Base-by-base conservation (phyloP, 805 yeast species). In the Candida tammaniensis region DNA sequence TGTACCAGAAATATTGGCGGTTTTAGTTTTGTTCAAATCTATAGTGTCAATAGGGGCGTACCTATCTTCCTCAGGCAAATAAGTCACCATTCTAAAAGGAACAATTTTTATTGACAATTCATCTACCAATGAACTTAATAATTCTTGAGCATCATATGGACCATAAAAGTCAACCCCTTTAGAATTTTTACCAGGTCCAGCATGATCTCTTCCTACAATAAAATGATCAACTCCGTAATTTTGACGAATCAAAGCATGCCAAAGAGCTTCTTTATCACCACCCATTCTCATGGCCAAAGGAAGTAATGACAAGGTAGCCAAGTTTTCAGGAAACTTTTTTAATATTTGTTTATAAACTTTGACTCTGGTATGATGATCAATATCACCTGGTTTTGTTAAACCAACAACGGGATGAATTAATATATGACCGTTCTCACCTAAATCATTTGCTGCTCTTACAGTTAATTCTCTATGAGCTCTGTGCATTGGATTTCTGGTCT, bases 221-320 rank as follows among this genome's bases (percentile, higher is more conserved):
- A 91, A 91, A 61, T 91, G 97, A 34, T 96, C 84, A 36, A 95
- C 96, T 56, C 98, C 98, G 57, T 82, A 88, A 68, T 89, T 89
- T 72, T 87, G 86, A 66, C 98, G 84, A 59, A 89, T 89, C 53
- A 91, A 82, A 12, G 97, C 96, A 59, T 89, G 98, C 97, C 97
- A 91, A 28, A 89, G 85, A 15, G 98, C 98, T 68, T 89, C 98
- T 60, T 95, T 80, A 61, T 91, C 97, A 61, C 98, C 98, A 37
- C 93, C 97, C 98, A 89, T 89, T 74, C 98, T 82, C 98, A 89
- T 89, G 24, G 98, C 98, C 54, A 89, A 72, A 9, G 98, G 98
- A 50, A 89, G 72, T 45, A 89, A 68, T 7, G 96, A 82, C 43
- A 89, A 70, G 46, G 85, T 79, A 11, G 97, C 97, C 77, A 89